Percentiles rank a stretch among this genome's conserved stretches.
phyloP scores from a whole-genome alignment of 441 rosid genomes.

The Erysimum cheiri region DNA sequence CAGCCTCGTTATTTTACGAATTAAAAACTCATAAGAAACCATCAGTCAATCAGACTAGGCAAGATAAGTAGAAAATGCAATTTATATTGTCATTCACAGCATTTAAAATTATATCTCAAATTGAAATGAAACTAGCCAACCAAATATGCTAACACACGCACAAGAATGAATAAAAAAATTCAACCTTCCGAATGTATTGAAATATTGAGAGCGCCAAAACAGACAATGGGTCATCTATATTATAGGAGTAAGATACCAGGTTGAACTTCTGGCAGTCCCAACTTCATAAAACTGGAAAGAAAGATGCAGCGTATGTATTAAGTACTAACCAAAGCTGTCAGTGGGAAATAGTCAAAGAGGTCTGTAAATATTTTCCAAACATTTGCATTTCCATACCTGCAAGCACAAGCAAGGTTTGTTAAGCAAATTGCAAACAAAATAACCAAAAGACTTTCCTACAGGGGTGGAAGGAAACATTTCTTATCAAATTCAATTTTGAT shows the following conservation, averaged over 20 bases:
- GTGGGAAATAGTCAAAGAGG: conserved; percentile 75
- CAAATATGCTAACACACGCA: conserved; percentile 2
- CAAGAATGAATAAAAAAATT: neutral
- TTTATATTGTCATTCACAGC: neutral
- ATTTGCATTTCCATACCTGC: conserved; percentile 74
- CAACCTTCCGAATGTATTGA: neutral
- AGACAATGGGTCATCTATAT: neutral
- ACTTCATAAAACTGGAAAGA: conserved; percentile 24
- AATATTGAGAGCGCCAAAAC: neutral
- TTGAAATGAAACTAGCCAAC: conserved; percentile 3
- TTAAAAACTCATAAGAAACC: conserved; percentile 5
- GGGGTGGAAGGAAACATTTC: neutral
- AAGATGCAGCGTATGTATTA: conserved; percentile 12
- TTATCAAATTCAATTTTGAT: conserved; percentile 1
- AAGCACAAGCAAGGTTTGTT: conserved; percentile 37
- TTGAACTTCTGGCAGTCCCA: conserved; percentile 29
- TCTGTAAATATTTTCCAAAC: conserved; percentile 79
- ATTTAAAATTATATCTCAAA: conserved; percentile 4
- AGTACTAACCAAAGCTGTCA: conserved; percentile 69
- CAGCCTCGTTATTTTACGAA: conserved; percentile 5
- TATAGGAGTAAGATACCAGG: conserved; percentile 5
- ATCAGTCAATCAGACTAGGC: neutral
- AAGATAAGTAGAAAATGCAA: conserved; percentile 11
- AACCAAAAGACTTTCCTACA: conserved; percentile 10
- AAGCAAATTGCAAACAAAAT: conserved; percentile 5